A percentile compares a stretch with the other conserved stretches of the same genome.
Evolutionary conservation across 2,329 filamentous ascomycete genomes (phyloP).

Genomic region (Apiospora phragmitis): DNA sequence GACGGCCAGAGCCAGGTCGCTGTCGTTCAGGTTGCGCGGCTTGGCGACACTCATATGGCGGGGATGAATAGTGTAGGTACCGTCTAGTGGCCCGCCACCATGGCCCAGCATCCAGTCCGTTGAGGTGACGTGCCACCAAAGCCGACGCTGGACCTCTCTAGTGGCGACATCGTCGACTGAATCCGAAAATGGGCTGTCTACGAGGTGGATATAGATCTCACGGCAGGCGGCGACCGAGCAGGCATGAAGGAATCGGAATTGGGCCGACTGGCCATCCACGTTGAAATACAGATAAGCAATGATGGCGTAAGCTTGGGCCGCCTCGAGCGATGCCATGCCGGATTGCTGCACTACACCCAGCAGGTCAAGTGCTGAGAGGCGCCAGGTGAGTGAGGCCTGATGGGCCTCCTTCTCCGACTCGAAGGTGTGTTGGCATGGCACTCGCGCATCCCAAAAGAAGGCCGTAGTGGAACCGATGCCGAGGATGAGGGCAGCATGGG

Average conservation of each 20-base stretch:
- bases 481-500: conserved; percentile 27
- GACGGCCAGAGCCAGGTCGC: conserved; percentile 32
- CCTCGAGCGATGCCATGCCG: conserved; percentile 32
- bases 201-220: conserved; percentile 39
- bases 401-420: conserved; percentile 20
- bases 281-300: conserved; percentile 40
- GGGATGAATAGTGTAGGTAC: conserved; percentile 38
- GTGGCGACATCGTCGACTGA: conserved; percentile 25
- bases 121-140: conserved; percentile 46
- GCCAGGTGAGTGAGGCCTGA: conserved; percentile 18
- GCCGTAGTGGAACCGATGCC: conserved; percentile 30
- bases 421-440: conserved; percentile 15
- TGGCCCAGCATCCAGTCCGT: conserved; percentile 42
- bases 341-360: conserved; percentile 35
- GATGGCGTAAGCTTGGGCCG: conserved; percentile 38
- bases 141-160: conserved; percentile 39
- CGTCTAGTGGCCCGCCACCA: conserved; percentile 36
- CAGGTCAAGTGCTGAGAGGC: conserved; percentile 34
- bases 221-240: conserved; percentile 31
- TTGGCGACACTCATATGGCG: conserved; percentile 39
- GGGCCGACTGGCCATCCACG: conserved; percentile 36
- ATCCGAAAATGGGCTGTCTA: conserved; percentile 34
- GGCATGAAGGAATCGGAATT: conserved; percentile 32
- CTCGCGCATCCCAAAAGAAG: conserved; percentile 26
- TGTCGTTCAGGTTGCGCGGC: conserved; percentile 40